Conservation (phyloP, 768 basidiomycete species). For the Termitomyces sp. region DNA sequence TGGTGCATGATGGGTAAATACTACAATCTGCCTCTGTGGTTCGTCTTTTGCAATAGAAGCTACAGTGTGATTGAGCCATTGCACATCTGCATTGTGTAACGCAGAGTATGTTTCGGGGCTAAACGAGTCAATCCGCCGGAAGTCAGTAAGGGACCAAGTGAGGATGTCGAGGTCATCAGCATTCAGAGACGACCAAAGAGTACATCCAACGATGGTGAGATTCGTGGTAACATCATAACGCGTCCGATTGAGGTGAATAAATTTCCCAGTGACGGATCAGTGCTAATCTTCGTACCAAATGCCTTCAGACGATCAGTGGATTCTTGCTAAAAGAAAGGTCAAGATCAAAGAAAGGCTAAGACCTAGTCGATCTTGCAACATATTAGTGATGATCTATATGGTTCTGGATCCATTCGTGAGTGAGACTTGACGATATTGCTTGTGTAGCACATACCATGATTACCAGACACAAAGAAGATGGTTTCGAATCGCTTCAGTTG, state of each 20-base stretch:
- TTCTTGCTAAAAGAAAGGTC: neutral
- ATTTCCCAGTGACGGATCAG: slow-evolving; percentile 17
- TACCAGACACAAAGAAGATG: slow-evolving; percentile 33
- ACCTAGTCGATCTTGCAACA: neutral
- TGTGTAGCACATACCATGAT: slow-evolving; percentile 20
- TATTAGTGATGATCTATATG: slow-evolving; percentile 7
- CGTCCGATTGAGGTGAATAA: slow-evolving; percentile 30
- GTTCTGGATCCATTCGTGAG: neutral
- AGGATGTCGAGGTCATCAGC: slow-evolving; percentile 25
- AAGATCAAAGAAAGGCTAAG: neutral
- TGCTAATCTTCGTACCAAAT: neutral
- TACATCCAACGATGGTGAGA: slow-evolving; percentile 38
- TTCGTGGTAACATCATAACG: slow-evolving; percentile 30
- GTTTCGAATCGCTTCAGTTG: slow-evolving; percentile 28
- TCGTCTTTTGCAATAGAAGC: slow-evolving; percentile 24
- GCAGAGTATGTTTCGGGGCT: neutral
- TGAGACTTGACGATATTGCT: no score
- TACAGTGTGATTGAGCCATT: slow-evolving; percentile 29
- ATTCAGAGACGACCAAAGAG: slow-evolving; percentile 33
- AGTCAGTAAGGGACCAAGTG: slow-evolving; percentile 29
- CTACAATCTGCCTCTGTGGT: slow-evolving; percentile 26
- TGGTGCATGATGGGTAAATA: slow-evolving; percentile 41
- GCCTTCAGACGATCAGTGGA: neutral
- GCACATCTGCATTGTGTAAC: slow-evolving; percentile 25
- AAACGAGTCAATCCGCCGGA: slow-evolving; percentile 27